Evolutionary conservation across 2,329 filamentous ascomycete species (phyloP).

Genomic region (Chrysosporium queenslandicum): DNA sequence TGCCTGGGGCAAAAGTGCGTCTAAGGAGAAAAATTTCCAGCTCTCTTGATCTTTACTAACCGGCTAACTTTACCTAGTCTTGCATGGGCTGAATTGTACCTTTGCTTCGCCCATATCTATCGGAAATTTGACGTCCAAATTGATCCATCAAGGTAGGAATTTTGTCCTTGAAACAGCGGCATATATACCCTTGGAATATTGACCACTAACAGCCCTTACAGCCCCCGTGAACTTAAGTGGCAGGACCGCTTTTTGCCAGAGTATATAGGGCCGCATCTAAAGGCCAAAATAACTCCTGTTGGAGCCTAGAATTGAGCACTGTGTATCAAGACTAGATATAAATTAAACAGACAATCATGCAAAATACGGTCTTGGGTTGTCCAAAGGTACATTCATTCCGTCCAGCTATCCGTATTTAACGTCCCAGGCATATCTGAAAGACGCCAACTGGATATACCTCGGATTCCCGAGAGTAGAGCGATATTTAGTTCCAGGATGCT

Average conservation of each 20-base stretch:
- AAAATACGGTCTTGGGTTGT: too few species aligned
- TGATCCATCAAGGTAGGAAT: constrained; percentile 2
- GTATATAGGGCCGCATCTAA: neutral
- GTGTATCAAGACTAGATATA: neutral
- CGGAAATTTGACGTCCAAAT: constrained; percentile 11
- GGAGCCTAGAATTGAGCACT: neutral
- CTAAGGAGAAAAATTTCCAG: neutral
- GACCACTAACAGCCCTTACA: neutral
- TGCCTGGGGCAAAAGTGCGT: constrained; percentile 6
- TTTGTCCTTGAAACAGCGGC: neutral
- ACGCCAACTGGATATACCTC: too few species aligned
- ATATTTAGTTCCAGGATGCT: neutral
- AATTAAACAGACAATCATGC: neutral
- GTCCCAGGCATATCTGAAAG: too few species aligned
- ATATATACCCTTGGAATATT: neutral
- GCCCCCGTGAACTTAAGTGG: constrained; percentile 1
- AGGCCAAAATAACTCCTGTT: constrained; percentile 1
- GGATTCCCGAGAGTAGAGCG: too few species aligned
- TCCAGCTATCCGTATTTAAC: too few species aligned
- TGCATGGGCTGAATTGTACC: constrained; percentile 12
- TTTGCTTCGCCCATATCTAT: constrained; percentile 8
- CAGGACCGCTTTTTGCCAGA: constrained; percentile 7
- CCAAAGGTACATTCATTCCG: too few species aligned
- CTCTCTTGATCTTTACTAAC: neutral
- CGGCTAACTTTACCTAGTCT: neutral